Conservation (phyloP, 2,329 filamentous ascomycete genomes). For the Zymoseptoria crescenta region DNA sequence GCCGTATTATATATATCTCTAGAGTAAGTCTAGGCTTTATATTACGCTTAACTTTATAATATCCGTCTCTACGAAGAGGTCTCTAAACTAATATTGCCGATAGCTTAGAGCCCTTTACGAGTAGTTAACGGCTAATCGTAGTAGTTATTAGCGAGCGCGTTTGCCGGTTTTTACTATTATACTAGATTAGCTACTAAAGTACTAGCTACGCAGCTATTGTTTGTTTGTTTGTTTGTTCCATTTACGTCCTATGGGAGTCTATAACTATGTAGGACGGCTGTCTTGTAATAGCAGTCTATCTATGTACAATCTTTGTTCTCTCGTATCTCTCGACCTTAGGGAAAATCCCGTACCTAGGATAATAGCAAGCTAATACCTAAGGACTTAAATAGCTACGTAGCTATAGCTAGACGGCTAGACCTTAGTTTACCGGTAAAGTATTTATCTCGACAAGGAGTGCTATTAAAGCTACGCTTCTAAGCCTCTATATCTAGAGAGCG, state of each 20-base stretch:
- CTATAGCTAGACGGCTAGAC: neutral
- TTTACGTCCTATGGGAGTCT: too few relatives aligned
- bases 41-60: neutral
- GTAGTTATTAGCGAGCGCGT: neutral
- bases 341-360: too few relatives aligned
- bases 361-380: too few relatives aligned
- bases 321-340: too few relatives aligned
- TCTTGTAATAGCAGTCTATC: too few relatives aligned
- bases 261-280: too few relatives aligned
- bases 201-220: too few relatives aligned
- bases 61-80: neutral
- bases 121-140: neutral
- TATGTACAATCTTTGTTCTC: too few relatives aligned
- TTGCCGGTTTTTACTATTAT: too few relatives aligned
- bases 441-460: neutral
- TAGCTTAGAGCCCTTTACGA: neutral
- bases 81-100: neutral
- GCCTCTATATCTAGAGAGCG: neutral
- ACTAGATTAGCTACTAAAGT: too few relatives aligned
- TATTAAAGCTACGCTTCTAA: neutral
- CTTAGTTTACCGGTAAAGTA: neutral
- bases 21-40: neutral
- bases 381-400: neutral
- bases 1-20: neutral
- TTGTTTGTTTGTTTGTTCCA: too few relatives aligned